Conservation (phyloP, 176 grass and related monocot genomes). For the Saccharum spontaneum region DNA sequence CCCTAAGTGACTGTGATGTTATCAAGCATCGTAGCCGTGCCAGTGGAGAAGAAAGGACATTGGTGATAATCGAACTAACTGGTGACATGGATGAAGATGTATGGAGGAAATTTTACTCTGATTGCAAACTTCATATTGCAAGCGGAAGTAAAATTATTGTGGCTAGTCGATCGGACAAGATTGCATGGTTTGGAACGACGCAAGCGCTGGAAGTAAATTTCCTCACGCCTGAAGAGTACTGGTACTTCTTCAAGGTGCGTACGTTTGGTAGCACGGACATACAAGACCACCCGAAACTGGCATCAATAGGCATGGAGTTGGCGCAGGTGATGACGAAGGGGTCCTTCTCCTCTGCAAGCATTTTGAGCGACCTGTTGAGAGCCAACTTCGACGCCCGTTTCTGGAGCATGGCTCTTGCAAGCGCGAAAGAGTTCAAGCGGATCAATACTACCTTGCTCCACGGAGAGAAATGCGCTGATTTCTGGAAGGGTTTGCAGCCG, state of each 20-base stretch:
- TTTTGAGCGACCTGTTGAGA: neutral
- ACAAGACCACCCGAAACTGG: neutral
- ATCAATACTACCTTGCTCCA: neutral
- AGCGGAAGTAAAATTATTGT: slow-evolving; percentile 29
- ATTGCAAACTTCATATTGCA: neutral
- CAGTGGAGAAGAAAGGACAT: no score
- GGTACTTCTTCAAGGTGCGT: slow-evolving; percentile 26
- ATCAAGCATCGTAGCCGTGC: neutral
- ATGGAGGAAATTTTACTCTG: neutral
- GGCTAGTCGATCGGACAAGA: neutral
- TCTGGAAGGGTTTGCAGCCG: neutral
- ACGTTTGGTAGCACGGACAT: neutral
- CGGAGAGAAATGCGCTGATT: neutral
- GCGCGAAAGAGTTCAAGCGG: neutral
- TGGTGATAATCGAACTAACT: neutral
- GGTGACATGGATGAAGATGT: neutral
- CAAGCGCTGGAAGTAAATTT: neutral
- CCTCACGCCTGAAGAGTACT: neutral
- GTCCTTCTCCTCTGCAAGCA: neutral
- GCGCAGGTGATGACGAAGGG: neutral
- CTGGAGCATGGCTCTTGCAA: slow-evolving; percentile 1
- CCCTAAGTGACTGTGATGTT: neutral
- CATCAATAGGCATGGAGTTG: neutral
- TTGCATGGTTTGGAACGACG: neutral
- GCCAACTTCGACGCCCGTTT: neutral